These are phyloP conservation scores for Tricholomella constricta DNA, from an alignment of 768 basidiomycete genomes.

Conservation along the genomic window DNA sequence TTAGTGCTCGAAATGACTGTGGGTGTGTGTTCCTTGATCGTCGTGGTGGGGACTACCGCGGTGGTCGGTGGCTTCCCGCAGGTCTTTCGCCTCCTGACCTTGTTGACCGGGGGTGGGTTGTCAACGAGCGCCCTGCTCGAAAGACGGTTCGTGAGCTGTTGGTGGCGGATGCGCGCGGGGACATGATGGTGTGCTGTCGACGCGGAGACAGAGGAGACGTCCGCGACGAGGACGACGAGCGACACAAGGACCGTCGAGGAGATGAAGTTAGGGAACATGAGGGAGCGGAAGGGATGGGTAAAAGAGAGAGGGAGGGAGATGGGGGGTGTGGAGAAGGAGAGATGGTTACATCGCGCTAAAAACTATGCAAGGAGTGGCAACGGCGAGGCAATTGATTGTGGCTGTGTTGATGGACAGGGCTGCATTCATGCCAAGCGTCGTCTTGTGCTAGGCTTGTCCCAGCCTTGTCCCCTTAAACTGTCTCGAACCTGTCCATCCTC, in stretches of 20 bases:
- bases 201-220: conserved; percentile 13
- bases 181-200: conserved; percentile 21
- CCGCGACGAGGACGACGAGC: conserved; percentile 21
- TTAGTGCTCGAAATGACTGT: neutral
- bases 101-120: neutral
- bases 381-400: conserved; percentile 10
- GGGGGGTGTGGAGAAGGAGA: neutral
- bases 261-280: conserved; percentile 25
- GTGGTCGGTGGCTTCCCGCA: conserved; percentile 6
- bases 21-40: neutral
- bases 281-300: neutral
- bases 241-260: conserved; percentile 22
- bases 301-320: conserved; percentile 7
- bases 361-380: neutral
- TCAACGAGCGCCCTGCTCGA: neutral
- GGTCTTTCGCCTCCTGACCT: conserved; percentile 5
- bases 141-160: conserved; percentile 21
- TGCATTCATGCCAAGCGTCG: neutral
- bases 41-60: neutral
- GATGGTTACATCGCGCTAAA: neutral
- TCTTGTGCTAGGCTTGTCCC: too few species aligned
- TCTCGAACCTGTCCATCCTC: too few species aligned
- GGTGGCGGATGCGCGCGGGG: conserved; percentile 21
- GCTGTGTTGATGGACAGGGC: conserved; percentile 8
- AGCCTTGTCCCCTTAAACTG: too few species aligned